These are phyloP conservation scores for Fusarium hainanense DNA, from an alignment of 2,329 filamentous ascomycete species.

Conservation along the genomic window DNA sequence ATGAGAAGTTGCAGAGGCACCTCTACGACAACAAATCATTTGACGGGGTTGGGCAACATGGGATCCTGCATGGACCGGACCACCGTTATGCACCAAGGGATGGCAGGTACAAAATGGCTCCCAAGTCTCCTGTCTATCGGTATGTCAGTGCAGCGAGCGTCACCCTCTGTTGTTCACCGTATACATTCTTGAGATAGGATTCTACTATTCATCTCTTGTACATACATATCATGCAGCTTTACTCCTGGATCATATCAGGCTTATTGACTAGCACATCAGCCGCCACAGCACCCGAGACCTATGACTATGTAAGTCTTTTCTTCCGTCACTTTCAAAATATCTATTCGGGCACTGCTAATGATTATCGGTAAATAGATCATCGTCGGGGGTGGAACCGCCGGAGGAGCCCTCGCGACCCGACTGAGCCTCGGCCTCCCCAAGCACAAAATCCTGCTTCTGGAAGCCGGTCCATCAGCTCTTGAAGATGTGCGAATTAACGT, in stretches of 20 bases:
- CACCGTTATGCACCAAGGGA: neutral
- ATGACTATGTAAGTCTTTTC: constrained; percentile 1
- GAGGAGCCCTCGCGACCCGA: constrained; percentile 49
- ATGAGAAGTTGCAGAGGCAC: neutral
- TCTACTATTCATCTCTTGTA: neutral
- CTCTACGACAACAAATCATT: neutral
- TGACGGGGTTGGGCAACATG: neutral
- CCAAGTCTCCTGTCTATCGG: neutral
- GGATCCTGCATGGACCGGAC: neutral
- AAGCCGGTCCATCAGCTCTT: constrained; percentile 45
- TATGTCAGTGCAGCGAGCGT: too few species aligned
- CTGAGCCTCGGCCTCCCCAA: constrained; percentile 48
- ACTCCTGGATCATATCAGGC: neutral
- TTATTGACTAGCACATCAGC: neutral
- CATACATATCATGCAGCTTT: neutral
- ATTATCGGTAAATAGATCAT: constrained; percentile 41
- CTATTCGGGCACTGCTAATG: neutral
- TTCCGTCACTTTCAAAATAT: neutral
- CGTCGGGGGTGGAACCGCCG: constrained; percentile 52
- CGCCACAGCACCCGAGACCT: neutral
- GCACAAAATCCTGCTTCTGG: constrained; percentile 47
- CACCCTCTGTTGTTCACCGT: too few species aligned
- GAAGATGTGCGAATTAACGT: constrained; percentile 49
- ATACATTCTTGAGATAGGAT: neutral
- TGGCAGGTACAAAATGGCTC: neutral